A percentile compares a stretch with the other conserved stretches of the same genome.
phyloP scores from a whole-genome alignment of 148 eudicot species.

The Agrostemma githago region DNA sequence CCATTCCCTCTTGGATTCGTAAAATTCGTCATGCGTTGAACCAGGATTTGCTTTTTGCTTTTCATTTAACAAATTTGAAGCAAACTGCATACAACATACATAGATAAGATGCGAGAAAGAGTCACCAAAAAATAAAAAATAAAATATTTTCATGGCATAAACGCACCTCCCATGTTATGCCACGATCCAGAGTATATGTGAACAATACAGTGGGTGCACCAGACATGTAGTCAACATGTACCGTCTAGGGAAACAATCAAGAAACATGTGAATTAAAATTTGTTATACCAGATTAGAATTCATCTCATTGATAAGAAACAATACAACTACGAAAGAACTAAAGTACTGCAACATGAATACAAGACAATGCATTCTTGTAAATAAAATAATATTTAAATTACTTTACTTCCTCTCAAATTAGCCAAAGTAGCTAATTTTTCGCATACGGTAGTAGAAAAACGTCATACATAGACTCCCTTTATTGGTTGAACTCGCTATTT shows the following conservation, averaged over 20 bases:
- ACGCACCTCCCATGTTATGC: slow-evolving; percentile 84
- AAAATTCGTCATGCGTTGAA: slow-evolving; percentile 67
- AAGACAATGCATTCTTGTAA: neutral
- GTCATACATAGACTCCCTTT: too few species aligned
- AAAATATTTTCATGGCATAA: neutral
- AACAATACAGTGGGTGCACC: slow-evolving; percentile 92
- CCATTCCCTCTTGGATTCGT: slow-evolving; percentile 94
- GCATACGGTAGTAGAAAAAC: too few species aligned
- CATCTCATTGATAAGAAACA: neutral
- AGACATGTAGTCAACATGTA: slow-evolving; percentile 77
- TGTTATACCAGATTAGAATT: neutral
- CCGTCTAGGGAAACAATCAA: slow-evolving; percentile 47
- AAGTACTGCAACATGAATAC: neutral
- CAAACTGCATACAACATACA: slow-evolving; percentile 44
- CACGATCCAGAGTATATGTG: slow-evolving; percentile 86
- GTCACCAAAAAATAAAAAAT: neutral
- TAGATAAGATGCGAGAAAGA: slow-evolving; percentile 16
- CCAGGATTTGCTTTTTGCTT: slow-evolving; percentile 70
- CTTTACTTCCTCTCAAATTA: neutral
- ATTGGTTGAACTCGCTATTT: too few species aligned
- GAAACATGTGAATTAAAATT: neutral
- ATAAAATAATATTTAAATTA: neutral
- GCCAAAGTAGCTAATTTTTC: neutral
- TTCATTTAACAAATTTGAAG: slow-evolving; percentile 70
- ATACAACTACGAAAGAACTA: neutral